Base-by-base conservation (phyloP, 1,284 basidiomycete genomes). In the Cryptococcus wingfieldii region DNA sequence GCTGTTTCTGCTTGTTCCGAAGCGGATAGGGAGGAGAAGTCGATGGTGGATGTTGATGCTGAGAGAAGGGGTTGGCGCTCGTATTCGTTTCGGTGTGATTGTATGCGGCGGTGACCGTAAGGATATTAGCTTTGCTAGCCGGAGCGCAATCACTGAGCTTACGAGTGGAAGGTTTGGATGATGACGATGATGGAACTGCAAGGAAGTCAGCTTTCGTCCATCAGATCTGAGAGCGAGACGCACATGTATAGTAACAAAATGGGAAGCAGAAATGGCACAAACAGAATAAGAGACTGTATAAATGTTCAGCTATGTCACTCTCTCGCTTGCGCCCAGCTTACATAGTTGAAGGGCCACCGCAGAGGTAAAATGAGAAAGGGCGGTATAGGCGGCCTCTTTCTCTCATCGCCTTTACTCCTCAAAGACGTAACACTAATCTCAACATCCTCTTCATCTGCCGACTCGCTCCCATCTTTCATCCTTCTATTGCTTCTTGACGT, bases 261-360 rank as follows among this genome's bases (percentile, higher is more conserved):
- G 1, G 72, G 71, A 8, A 74, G 4, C 25, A 74, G 37, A 34
- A 74, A 42, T 0, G 70, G 70, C 2, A 71, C 47, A 31, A 74
- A 38, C 0, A 64, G 54, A 41, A 70, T 47, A n/a, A 67, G 48
- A 14, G 55, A 51, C 68, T 70, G 49, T 6, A 19, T 7, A 9
- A 1, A 7, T 42, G 16, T 2, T 42, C 7, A n/a, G 41, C 19
- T 42, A 16, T 23, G 14, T 7, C 5, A 23, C 5, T 42, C 41
- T 42, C 14, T 42, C 9, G 19, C 10, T 16, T 12, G 27, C 27
- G 19, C 5, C 55, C 19, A 6, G 62, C 68, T 61, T 53, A 74
- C 71, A 58, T 72, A 71, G 42, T 66, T 66, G 43, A 73, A 63
- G 4, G 69, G 65, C 42, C 59, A 65, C 7, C 58, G 61, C 14